Evolutionary conservation across 2,329 filamentous ascomycete genomes (phyloP), one percentile per base, ranked within the genome.

Genomic region (Claviceps cyperi): DNA sequence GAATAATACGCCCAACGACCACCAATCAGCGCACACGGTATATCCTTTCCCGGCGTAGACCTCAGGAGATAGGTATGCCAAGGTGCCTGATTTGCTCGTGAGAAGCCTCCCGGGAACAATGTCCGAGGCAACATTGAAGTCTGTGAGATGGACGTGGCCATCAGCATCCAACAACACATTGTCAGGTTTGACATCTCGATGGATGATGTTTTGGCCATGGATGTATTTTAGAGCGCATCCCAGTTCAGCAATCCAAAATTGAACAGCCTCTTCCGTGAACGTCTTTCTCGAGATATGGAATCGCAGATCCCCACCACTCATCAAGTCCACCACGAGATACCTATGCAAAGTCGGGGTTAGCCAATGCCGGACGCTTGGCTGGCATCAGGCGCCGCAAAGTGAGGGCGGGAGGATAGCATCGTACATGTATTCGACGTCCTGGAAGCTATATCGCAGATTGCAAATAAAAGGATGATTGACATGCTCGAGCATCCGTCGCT

Each of bases 271-370:
- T 69, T 98, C 92, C 43, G 91, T 98, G 64, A 98, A 97, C 1
- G 90, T 92, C 70, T 97, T 97, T 62, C 92, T 78, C 51, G 92
- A 95, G 58, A 98, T 97, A 69, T 98, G 92, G 66, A 97, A 98
- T 63, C 92, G 83, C 55, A 98, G 70, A 68, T 98, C 92, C 61
- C 92, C 92, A 51, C 92, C 92, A 62, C 84, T 97, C 92, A 98
- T 98, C 53, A 98, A 72, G 69, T 98, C 92, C 55, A 98, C 89
- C 49, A 98, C 91, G 50, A 98, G 81, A 66, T 98, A 95, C 86
- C 95, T 83, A 65, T 24, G 2, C n/a, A 37, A 35, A 32, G 5
- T 19, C 24, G 28, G 17, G 13, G 22, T 51, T 40, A 51, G 51
- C 38, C 5, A 32, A 9, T 8, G 36, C 35, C 21, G 5, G 15